Evolutionary conservation across 1,139 yeast species (phyloP), one percentile per base, ranked within the genome.

Genomic region (Diutina mesorugosa): DNA sequence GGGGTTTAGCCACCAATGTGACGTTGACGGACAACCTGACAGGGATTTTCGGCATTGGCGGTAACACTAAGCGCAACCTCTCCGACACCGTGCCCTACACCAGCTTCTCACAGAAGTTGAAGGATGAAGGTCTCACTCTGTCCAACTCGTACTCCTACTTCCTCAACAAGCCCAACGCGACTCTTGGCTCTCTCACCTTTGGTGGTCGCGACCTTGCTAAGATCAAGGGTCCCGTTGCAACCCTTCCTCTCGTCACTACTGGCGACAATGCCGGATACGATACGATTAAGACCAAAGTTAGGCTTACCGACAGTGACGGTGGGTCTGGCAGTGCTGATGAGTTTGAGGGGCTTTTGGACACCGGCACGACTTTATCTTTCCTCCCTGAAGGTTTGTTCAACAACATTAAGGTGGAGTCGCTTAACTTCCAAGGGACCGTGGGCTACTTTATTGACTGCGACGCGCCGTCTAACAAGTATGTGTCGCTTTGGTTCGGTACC

Each of bases 31-130:
- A n/a, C 9, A 32, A 21, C 9, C 12, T 6, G 7, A 29, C 41
- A 21, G 61, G 61, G 6, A 56, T 59, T 10, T 56, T 59, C 55
- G 60, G 61, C 0, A 46, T 59, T 21, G 61, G 53, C 9, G 32
- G 32, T 16, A n/a, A 2, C 12, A n/a, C 5, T 4, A 50, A 50
- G 28, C 45, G 18, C 16, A 5, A 12, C n/a, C 3, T 35, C 6
- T 30, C 41, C 29, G 1, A 32, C 4, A 7, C 4, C 21, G 8
- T 10, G 9, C 38, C n/a, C 21, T 47, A 47, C 51, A 18, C 51
- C 21, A 47, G 29, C 26, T 29, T 47, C 16, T 3, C 32, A 4
- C 21, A 28, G 14, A 9, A 10, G 16, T 29, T 47, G 51, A 47
- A 47, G 38, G 16, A 28, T 6, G 6, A 26, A 16, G 51, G 51